Evolutionary conservation across 2,329 filamentous ascomycete species (phyloP).

Genomic region (Botrytis cinerea): DNA sequence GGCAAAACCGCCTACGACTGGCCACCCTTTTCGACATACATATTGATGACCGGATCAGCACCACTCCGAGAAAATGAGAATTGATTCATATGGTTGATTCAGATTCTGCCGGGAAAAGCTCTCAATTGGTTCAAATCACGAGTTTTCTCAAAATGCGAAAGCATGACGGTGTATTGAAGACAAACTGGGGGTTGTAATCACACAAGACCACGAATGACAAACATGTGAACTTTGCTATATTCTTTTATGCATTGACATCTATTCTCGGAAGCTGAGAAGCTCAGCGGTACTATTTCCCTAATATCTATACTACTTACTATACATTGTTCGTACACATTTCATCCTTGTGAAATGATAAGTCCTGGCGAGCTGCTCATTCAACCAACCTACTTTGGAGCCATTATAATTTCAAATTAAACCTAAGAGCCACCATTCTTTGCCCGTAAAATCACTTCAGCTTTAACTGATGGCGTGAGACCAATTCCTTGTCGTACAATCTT

Average conservation of each 20-base stretch:
- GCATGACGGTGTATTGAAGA: slow-evolving; percentile 5
- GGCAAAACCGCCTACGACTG: background rate
- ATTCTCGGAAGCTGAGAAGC: background rate
- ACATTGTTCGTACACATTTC: background rate
- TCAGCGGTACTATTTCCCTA: background rate
- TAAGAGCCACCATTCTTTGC: background rate
- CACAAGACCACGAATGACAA: background rate
- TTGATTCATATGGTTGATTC: background rate
- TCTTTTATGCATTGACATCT: background rate
- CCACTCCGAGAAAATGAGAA: background rate
- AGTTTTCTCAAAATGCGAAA: background rate
- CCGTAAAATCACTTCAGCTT: background rate
- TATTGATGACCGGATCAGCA: background rate
- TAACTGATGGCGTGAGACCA: background rate
- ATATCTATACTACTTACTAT: background rate
- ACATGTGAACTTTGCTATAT: background rate
- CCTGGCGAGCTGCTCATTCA: background rate
- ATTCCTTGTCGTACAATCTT: background rate
- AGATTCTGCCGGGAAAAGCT: background rate
- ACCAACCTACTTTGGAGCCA: background rate
- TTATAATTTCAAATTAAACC: background rate
- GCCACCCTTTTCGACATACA: background rate
- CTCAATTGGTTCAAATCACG: background rate
- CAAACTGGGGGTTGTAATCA: too few relatives aligned
- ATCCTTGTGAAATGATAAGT: background rate